Conservation (phyloP, 2,329 filamentous ascomycete genomes). For the Parascedosporium putredinis region DNA sequence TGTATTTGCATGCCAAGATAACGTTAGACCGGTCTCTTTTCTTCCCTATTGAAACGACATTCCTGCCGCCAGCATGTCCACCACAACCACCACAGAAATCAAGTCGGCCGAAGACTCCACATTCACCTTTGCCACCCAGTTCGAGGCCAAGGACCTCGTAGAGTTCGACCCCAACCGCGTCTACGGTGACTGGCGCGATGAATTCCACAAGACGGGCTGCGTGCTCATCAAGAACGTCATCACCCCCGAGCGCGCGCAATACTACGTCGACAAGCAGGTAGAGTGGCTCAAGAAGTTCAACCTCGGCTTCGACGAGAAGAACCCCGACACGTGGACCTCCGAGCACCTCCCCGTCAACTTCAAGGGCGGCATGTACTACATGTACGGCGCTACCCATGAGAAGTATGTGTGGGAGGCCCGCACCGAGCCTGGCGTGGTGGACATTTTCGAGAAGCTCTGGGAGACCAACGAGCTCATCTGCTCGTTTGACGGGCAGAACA, state of each 20-base stretch:
- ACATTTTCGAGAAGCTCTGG: constrained; percentile 31
- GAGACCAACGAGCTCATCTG: constrained; percentile 17
- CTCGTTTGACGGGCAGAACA: constrained; percentile 25
- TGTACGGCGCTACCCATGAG: constrained; percentile 28
- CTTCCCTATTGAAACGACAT: not conserved
- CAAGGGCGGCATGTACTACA: constrained; percentile 33
- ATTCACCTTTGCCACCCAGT: constrained; percentile 12
- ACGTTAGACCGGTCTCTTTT: not conserved
- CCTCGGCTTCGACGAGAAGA: constrained; percentile 23
- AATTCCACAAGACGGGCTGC: constrained; percentile 30
- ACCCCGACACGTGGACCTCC: constrained; percentile 28
- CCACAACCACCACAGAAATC: constrained; percentile 11
- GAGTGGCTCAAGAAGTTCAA: constrained; percentile 31
- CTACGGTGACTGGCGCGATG: constrained; percentile 32
- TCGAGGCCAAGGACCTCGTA: constrained; percentile 17
- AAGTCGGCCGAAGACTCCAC: constrained; percentile 8
- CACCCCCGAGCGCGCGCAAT: constrained; percentile 23
- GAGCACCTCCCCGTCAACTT: constrained; percentile 31
- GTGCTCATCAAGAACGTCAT: constrained; percentile 29
- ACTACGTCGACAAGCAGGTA: constrained; percentile 28
- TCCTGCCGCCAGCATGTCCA: not conserved
- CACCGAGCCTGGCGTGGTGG: constrained; percentile 28
- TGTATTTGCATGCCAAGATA: no score
- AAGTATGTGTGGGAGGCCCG: constrained; percentile 32
- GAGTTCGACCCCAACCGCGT: constrained; percentile 11